Conservation (phyloP, 2,329 filamentous ascomycete genomes). For the Cladosporium sp. region DNA sequence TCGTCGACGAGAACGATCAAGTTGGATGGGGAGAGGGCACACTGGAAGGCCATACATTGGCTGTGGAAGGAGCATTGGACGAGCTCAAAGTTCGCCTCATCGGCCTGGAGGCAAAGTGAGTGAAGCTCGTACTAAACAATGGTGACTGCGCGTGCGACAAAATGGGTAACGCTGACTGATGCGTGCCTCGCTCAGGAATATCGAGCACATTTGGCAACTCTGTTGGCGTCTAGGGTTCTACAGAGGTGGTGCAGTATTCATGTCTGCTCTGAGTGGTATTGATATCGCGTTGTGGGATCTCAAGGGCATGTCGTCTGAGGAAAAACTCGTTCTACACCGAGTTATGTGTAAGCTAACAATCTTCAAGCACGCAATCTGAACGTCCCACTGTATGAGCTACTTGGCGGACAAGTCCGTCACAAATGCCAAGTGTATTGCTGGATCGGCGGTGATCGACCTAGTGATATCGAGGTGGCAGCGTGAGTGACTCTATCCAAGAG, state of each 20-base stretch:
- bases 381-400: conserved; percentile 69
- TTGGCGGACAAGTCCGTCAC: conserved; percentile 70
- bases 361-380: conserved; percentile 58
- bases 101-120: conserved; percentile 64
- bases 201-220: conserved; percentile 76
- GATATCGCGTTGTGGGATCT: conserved; percentile 79
- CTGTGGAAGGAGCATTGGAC: conserved; percentile 70
- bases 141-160: background rate
- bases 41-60: conserved; percentile 69
- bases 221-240: conserved; percentile 63
- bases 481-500: conserved; percentile 42
- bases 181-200: conserved; percentile 60
- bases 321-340: background rate
- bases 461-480: conserved; percentile 56
- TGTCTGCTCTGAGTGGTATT: conserved; percentile 73
- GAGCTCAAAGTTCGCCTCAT: conserved; percentile 62
- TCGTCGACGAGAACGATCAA: conserved; percentile 64
- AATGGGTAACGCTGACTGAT: conserved; percentile 27
- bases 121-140: background rate
- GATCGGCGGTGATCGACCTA: conserved; percentile 71
- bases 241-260: conserved; percentile 72
- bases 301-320: conserved; percentile 45
- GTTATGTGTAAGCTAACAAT: background rate
- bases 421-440: conserved; percentile 72
- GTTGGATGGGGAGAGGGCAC: conserved; percentile 75